Conservation (phyloP, 129 eudicot genomes). For the Flaveria bidentis region DNA sequence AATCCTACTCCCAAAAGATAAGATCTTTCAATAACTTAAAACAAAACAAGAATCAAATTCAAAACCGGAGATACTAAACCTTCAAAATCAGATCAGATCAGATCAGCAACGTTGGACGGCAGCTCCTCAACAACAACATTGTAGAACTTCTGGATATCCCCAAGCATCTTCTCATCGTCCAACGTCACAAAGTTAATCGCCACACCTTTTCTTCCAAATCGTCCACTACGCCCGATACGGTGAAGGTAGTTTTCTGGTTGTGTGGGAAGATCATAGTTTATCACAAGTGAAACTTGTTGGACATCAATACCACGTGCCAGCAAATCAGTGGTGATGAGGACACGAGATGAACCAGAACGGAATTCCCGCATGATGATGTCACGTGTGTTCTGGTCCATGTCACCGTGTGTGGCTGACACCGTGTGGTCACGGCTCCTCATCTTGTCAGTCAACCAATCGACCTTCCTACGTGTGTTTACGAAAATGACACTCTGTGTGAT, state of each 20-base stretch:
- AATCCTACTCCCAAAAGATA: conserved; percentile 1
- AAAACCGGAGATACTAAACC: conserved; percentile 15
- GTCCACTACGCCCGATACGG: conserved; percentile 72
- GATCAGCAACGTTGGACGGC: conserved; percentile 52
- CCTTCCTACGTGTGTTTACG: conserved; percentile 80
- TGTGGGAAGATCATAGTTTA: conserved; percentile 78
- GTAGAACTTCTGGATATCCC: conserved; percentile 49
- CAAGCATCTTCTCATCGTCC: conserved; percentile 54
- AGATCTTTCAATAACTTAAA: conserved; percentile 13
- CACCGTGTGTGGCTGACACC: conserved; percentile 77
- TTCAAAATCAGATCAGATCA: conserved; percentile 30
- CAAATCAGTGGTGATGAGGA: conserved; percentile 76
- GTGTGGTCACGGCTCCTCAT: conserved; percentile 81
- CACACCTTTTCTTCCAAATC: conserved; percentile 86
- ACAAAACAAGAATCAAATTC: conserved; percentile 15
- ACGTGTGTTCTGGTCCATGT: conserved; percentile 83
- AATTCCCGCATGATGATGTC: conserved; percentile 86
- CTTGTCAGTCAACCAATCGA: conserved; percentile 80
- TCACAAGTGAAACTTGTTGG: conserved; percentile 81
- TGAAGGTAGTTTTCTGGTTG: conserved; percentile 86
- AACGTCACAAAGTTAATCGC: conserved; percentile 65
- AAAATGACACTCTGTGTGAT: conserved; percentile 84
- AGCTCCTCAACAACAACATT: conserved; percentile 52
- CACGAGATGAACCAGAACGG: conserved; percentile 85
- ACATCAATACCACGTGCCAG: conserved; percentile 85